Evolutionary conservation across 805 yeast genomes (phyloP).

Genomic region (Tetrapisispora nanseiensis): DNA sequence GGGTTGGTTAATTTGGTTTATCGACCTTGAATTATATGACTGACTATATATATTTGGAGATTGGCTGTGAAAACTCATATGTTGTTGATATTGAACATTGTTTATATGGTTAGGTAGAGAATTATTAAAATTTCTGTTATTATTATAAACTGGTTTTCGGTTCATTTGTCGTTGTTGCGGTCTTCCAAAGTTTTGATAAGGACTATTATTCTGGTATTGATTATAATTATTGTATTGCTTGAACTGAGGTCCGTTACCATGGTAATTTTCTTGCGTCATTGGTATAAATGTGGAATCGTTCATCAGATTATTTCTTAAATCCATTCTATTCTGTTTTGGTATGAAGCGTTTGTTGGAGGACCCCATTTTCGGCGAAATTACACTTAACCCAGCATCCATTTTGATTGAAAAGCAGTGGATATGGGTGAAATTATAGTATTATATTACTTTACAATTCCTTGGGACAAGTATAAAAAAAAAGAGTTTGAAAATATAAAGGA

Average conservation of each 20-base stretch:
- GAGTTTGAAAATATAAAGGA: no score
- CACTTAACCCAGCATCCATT: slow-evolving; percentile 2
- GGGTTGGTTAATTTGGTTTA: neutral
- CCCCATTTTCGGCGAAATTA: neutral
- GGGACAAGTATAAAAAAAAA: no score
- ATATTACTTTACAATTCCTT: no score
- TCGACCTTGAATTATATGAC: neutral
- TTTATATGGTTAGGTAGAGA: neutral
- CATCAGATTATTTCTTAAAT: neutral
- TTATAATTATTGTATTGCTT: no score
- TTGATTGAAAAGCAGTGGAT: no score
- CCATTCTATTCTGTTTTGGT: neutral
- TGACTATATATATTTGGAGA: neutral
- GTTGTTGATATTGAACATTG: neutral
- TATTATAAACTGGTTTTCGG: neutral
- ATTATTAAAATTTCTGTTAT: neutral
- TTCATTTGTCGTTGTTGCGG: neutral
- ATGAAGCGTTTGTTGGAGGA: neutral
- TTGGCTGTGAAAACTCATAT: neutral
- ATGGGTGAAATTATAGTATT: no score
- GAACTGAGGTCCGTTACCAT: no score
- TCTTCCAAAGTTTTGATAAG: neutral
- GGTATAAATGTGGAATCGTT: neutral
- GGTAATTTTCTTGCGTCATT: neutral
- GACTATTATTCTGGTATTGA: neutral